Evolutionary conservation across 495 filamentous ascomycete genomes (phyloP).

Genomic region (Tuber indicum): DNA sequence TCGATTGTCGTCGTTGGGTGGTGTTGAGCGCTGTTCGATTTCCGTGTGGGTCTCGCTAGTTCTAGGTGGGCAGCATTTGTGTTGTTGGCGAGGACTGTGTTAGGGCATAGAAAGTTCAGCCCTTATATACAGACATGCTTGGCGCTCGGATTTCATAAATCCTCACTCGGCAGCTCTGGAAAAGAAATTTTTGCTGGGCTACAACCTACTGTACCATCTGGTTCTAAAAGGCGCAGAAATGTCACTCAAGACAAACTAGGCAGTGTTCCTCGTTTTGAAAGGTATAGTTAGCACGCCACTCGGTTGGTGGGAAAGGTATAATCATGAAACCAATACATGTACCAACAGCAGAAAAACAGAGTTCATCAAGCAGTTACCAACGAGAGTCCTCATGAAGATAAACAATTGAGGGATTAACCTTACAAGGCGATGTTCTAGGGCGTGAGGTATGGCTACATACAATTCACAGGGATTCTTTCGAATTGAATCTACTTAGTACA

Average conservation of each 20-base stretch:
- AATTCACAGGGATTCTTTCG: neutral
- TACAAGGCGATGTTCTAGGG: neutral
- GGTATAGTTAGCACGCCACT: neutral
- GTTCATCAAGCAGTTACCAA: neutral
- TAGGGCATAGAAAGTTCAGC: slow-evolving; percentile 17
- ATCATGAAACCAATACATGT: neutral
- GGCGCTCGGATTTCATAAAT: neutral
- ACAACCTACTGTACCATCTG: neutral
- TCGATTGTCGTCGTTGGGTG: slow-evolving; percentile 22
- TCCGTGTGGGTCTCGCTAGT: slow-evolving; percentile 21
- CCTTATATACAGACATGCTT: slow-evolving; percentile 6
- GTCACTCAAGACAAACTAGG: neutral
- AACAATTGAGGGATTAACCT: neutral
- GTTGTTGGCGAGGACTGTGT: slow-evolving; percentile 26
- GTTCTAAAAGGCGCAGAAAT: neutral
- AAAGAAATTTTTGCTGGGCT: neutral
- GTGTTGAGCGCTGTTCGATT: slow-evolving; percentile 26
- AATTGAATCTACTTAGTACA: neutral
- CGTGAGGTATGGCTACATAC: neutral
- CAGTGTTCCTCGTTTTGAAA: neutral
- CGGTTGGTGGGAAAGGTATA: neutral
- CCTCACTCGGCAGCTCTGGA: neutral
- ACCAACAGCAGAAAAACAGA: neutral
- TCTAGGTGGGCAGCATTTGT: slow-evolving; percentile 11
- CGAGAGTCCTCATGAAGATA: neutral